These are phyloP conservation scores for Trametes polyzona DNA, from an alignment of 1,284 basidiomycete species.

Conservation along the genomic window DNA sequence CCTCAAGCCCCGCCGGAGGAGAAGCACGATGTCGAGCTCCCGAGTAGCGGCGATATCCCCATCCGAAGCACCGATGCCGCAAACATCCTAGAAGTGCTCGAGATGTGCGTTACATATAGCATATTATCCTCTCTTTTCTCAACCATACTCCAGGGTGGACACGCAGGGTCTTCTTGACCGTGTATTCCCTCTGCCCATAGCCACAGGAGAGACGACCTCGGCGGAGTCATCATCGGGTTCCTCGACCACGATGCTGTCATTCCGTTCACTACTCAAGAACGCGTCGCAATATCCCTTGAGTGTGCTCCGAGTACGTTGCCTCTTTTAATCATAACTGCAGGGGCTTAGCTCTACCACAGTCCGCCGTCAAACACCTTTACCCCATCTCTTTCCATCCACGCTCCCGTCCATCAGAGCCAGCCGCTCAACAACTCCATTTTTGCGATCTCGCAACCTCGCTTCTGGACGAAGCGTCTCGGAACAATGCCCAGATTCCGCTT, in stretches of 20 bases:
- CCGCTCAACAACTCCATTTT: conserved; percentile 71
- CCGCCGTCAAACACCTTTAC: conserved; percentile 66
- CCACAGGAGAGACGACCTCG: conserved; percentile 40
- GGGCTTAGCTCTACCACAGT: conserved; percentile 38
- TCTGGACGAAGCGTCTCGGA: conserved; percentile 66
- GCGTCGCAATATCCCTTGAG: conserved; percentile 55
- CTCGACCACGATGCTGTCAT: conserved; percentile 49
- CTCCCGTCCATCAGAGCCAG: conserved; percentile 59
- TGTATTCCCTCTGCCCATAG: conserved; percentile 62
- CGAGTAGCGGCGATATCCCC: conserved; percentile 49
- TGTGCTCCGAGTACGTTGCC: conserved; percentile 50
- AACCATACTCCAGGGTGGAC: conserved; percentile 54
- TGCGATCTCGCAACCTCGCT: conserved; percentile 73
- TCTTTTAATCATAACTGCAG: background rate
- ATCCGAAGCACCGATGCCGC: conserved; percentile 54
- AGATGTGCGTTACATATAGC: conserved; percentile 52
- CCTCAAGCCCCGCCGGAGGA: no score
- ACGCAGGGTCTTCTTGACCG: conserved; percentile 79
- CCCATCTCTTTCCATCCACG: conserved; percentile 71
- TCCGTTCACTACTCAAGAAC: conserved; percentile 64
- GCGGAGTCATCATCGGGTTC: conserved; percentile 29
- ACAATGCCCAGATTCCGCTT: conserved; percentile 49
- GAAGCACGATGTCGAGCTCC: conserved; percentile 33
- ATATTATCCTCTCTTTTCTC: conserved; percentile 1
- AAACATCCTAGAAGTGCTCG: conserved; percentile 75